A percentile compares a stretch with the other conserved stretches of the same genome.
Evolutionary conservation across 306 rosid species (phyloP).

Genomic region (Lathyrus aphaca): DNA sequence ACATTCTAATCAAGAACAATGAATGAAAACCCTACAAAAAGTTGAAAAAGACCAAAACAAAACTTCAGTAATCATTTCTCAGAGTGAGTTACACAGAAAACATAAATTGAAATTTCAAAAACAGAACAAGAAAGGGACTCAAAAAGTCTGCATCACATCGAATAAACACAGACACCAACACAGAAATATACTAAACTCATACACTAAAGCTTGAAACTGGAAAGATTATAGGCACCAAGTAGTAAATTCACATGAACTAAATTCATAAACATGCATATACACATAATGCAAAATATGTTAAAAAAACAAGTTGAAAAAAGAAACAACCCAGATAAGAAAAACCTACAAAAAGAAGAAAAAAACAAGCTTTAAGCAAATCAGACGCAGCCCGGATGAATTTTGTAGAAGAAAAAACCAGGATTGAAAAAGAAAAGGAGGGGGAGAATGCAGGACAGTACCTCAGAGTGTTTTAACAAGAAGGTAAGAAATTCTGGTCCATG

Average conservation of each 20-base stretch:
- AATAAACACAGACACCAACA: not conserved
- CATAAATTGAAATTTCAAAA: not conserved
- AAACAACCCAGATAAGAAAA: slow-evolving; percentile 25
- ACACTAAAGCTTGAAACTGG: not conserved
- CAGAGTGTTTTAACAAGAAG: not conserved
- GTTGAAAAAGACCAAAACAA: not conserved
- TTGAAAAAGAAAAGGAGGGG: not conserved
- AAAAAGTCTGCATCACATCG: not conserved
- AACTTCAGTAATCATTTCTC: not conserved
- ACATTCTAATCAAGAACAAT: slow-evolving; percentile 9
- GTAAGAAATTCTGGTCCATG: slow-evolving; percentile 29
- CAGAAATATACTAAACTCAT: not conserved
- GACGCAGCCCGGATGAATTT: not conserved
- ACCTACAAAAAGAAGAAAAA: not conserved
- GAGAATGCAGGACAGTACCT: not conserved
- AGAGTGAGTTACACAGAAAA: not conserved
- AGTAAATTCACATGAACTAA: slow-evolving; percentile 3
- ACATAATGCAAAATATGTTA: slow-evolving; percentile 3
- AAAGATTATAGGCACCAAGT: not conserved
- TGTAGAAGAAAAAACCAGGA: not conserved
- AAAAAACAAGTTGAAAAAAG: not conserved
- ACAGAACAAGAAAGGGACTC: not conserved
- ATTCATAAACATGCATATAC: slow-evolving; percentile 2
- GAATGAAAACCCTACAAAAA: not conserved
- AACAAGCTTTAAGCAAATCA: not conserved